Conservation (phyloP, 192 early-diverging fungal species). For the Umbelopsis ramanniana region DNA sequence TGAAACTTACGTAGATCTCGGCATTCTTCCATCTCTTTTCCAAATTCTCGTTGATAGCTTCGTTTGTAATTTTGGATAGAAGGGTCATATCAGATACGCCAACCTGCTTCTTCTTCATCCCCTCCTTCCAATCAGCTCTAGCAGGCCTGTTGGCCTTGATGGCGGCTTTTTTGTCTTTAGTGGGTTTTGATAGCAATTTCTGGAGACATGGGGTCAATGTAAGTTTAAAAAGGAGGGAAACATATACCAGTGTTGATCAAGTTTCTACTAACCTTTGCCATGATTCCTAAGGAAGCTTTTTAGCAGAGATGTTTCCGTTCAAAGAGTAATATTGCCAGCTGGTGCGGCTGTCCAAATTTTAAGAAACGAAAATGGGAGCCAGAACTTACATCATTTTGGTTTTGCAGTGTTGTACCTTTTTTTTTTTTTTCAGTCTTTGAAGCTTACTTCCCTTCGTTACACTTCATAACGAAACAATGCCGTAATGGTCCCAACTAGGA, state of each 20-base stretch:
- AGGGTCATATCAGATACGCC: constrained; percentile 90
- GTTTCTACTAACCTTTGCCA: constrained; percentile 11
- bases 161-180: constrained; percentile 32
- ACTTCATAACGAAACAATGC: no score
- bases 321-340: background rate
- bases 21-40: constrained; percentile 84
- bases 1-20: constrained; percentile 84
- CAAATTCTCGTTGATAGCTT: constrained; percentile 93
- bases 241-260: background rate
- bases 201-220: background rate
- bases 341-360: constrained; percentile 7
- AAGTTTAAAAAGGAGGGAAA: background rate
- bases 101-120: constrained; percentile 75
- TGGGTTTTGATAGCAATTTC: constrained; percentile 20
- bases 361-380: background rate
- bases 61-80: constrained; percentile 93
- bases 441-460: no score
- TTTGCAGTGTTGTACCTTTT: background rate
- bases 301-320: constrained; percentile 20
- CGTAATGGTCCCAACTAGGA: no score
- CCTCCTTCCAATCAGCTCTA: constrained; percentile 78
- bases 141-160: constrained; percentile 46
- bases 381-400: constrained; percentile 14
- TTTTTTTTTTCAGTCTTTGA: background rate
- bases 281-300: background rate